These are phyloP conservation scores for Halenospora varia DNA, from an alignment of 495 filamentous ascomycete genomes.

Conservation along the genomic window DNA sequence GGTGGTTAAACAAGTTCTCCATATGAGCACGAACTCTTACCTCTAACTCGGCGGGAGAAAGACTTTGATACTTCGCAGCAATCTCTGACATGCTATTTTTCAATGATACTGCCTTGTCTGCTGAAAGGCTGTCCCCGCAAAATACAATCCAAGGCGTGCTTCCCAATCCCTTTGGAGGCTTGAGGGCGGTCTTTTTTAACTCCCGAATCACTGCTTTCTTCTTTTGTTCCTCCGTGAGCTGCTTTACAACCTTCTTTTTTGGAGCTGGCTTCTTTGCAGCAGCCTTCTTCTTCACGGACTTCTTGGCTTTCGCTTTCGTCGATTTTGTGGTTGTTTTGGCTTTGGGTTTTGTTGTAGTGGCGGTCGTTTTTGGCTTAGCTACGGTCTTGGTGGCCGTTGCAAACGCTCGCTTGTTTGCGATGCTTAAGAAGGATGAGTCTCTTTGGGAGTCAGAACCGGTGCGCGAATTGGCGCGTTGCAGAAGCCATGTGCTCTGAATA, in stretches of 20 bases:
- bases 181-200: slow-evolving; percentile 13
- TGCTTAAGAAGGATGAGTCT: background rate
- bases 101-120: too few relatives aligned
- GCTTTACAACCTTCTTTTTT: slow-evolving; percentile 18
- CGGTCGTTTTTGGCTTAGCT: slow-evolving; percentile 4
- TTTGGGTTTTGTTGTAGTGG: background rate
- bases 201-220: slow-evolving; percentile 2
- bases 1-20: slow-evolving; percentile 3
- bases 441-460: background rate
- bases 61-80: slow-evolving; percentile 14
- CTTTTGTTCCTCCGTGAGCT: slow-evolving; percentile 6
- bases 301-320: slow-evolving; percentile 7
- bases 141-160: slow-evolving; percentile 4
- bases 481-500: slow-evolving; percentile 12
- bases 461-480: slow-evolving; percentile 5
- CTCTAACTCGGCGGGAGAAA: slow-evolving; percentile 19
- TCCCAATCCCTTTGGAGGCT: background rate
- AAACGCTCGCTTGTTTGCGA: slow-evolving; percentile 8
- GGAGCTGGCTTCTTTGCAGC: slow-evolving; percentile 12
- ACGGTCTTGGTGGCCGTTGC: slow-evolving; percentile 14
- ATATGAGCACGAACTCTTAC: slow-evolving; percentile 3
- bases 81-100: background rate
- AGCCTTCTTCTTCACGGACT: slow-evolving; percentile 15
- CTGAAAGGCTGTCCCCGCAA: too few relatives aligned
- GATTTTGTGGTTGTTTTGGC: slow-evolving; percentile 1